These are phyloP conservation scores for Pseudogymnoascus sp. DNA, from an alignment of 2,329 filamentous ascomycete genomes.

Conservation along the genomic window DNA sequence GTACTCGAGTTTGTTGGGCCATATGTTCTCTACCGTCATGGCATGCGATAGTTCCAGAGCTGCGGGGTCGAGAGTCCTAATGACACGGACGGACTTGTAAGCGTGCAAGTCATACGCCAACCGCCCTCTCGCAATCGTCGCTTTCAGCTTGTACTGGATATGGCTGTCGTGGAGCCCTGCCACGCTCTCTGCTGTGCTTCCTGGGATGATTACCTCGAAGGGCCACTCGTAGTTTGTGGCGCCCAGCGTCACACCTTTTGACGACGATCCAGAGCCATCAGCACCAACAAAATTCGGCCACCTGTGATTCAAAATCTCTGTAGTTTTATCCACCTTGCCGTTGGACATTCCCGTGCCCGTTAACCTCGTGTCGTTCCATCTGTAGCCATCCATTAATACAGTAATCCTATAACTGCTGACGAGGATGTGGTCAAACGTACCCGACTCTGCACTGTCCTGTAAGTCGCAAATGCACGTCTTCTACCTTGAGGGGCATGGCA, in stretches of 20 bases:
- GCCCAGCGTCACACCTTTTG: conserved; percentile 52
- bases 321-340: conserved; percentile 51
- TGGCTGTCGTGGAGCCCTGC: conserved; percentile 82
- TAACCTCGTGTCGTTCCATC: conserved; percentile 45
- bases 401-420: background rate
- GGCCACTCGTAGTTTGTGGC: conserved; percentile 80
- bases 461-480: conserved; percentile 65
- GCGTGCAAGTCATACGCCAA: conserved; percentile 79
- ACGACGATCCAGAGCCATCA: conserved; percentile 36
- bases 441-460: conserved; percentile 62
- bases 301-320: conserved; percentile 57
- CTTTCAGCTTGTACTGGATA: conserved; percentile 85
- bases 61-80: conserved; percentile 68
- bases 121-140: conserved; percentile 78
- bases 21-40: conserved; percentile 94
- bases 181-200: conserved; percentile 73
- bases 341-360: conserved; percentile 53
- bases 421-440: conserved; percentile 42
- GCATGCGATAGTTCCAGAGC: conserved; percentile 75
- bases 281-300: conserved; percentile 59
- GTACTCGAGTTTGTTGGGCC: conserved; percentile 97
- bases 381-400: conserved; percentile 20
- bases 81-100: conserved; percentile 69
- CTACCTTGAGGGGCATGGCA: conserved; percentile 59
- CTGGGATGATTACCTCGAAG: conserved; percentile 67